Evolutionary conservation across 2,329 filamentous ascomycete genomes (phyloP), one percentile per base, ranked within the genome.

Genomic region (Epichloe sylvatica): DNA sequence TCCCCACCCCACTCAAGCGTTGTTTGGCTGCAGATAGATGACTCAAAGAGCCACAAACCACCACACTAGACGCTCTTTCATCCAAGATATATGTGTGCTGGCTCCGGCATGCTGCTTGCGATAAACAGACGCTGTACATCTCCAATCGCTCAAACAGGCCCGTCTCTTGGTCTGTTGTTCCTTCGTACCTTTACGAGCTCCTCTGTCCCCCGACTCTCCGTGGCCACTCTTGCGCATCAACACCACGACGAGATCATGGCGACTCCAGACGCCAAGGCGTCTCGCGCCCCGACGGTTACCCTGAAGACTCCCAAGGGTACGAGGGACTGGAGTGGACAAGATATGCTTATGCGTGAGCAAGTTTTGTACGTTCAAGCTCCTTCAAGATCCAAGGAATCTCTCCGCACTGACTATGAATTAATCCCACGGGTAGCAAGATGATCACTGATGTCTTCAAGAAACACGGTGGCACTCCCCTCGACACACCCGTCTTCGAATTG

Each of bases 231-330:
- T 46, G 17, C 40, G 19, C 30, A 46, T 43, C 47, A 19, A 30
- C 37, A 45, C 39, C 33, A 39, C 47, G 46, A 52, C 47, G 19
- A 49, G 38, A 46, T 23, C 49, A 69, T 68, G 66, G 60, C 67
- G 35, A 46, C 49, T 47, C 62, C 67, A 37, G 55, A 56, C 43
- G 50, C 42, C 46, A 57, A 56, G 49, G 46, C 51, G 37, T 48
- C 82, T 84, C 67, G 80, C 81, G 48, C 48, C 33, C 50, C 52
- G n/a, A 51, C 45, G 34, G 50, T 55, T 30, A 50, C 55, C 67
- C 76, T 94, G 64, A 94, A 94, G 75, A 86, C 84, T 62, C 86
- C 88, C 54, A 94, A 94, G 76, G 88, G 89, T 58, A 94, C 88
- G 56, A 86, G 87, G 64, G 89, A 94, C 66, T 94, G 83, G 84